Base-by-base conservation (phyloP, 768 basidiomycete genomes). In the Naematelia aurantialba region DNA sequence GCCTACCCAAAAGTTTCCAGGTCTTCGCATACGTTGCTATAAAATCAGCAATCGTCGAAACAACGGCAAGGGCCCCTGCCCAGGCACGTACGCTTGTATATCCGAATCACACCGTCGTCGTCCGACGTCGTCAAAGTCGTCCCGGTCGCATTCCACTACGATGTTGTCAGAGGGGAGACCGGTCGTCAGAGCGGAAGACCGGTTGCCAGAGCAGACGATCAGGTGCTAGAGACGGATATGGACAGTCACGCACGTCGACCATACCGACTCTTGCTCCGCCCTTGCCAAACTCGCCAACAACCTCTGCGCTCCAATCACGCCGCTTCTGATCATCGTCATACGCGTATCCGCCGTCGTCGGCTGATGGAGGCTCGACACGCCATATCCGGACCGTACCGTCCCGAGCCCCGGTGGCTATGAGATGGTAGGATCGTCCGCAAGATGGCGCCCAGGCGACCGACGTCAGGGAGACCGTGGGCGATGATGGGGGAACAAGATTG, bases 371-470 rank as follows among this genome's bases (percentile, higher is more conserved):
- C 62, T 82, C 83, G 26, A 96, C 80, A 62, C 85, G 85, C 92
- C 92, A 97, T 62, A 99, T 89, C 61, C 91, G 79, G 12, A 97
- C 91, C 46, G 84, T 83, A 1, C 92, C 91, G 73, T 96, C 92
- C 27, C 91, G 82, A 27, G 85, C 81, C 14, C 92, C 96, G 0
- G 91, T 89, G 1, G 94, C 96, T 59, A 98, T 82, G 39, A 97
- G 87, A 70, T 98, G 94, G 76, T 91, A 94, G 0, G 89, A 89
- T 25, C 96, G 83, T 4, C 94, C 96, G 60, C 91, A 94, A 0
- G 87, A 87, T 0, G 96, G 89, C 0, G 94, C 91, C 93, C 93
- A 99, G 14, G 91, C 81, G 31, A 98, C 83, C 27, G 87, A 86
- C 0, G 88, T 89, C 51, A 94, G 83, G 1, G 93, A 91, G 81